Evolutionary conservation across 176 grass and related monocot species (phyloP).

Genomic region (Zoysia pacifica): DNA sequence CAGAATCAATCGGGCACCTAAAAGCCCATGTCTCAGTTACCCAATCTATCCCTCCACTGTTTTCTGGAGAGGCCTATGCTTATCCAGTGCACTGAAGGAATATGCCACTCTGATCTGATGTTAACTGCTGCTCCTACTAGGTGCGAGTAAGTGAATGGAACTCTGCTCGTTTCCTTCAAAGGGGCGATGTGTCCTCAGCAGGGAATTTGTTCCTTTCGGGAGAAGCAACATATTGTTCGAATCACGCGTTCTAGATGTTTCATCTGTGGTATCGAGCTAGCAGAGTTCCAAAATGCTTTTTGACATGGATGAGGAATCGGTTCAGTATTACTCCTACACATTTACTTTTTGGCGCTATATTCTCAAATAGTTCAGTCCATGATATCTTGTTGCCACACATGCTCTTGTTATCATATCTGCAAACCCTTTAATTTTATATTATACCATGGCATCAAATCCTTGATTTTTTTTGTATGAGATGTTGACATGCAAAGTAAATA

Average conservation of each 20-base stretch:
- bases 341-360: slow-evolving; percentile 8
- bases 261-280: background rate
- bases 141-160: slow-evolving; percentile 31
- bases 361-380: slow-evolving; percentile 9
- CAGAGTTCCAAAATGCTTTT: background rate
- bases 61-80: slow-evolving; percentile 12
- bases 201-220: slow-evolving; percentile 33
- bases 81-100: slow-evolving; percentile 25
- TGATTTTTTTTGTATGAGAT: slow-evolving; percentile 17
- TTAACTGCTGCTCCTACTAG: background rate
- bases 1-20: slow-evolving; percentile 2
- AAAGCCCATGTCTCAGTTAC: slow-evolving; percentile 45
- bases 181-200: slow-evolving; percentile 26
- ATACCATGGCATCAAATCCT: background rate
- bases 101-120: slow-evolving; percentile 22
- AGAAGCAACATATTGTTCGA: slow-evolving; percentile 16
- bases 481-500: slow-evolving; percentile 14
- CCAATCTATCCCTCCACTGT: slow-evolving; percentile 12
- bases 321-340: background rate
- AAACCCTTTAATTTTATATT: background rate
- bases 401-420: background rate
- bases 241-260: slow-evolving; percentile 23
- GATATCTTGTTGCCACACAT: slow-evolving; percentile 15
- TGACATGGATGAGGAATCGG: background rate
- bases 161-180: slow-evolving; percentile 20